Evolutionary conservation across 1,139 yeast genomes (phyloP).

Genomic region (Kodamaea plutei): DNA sequence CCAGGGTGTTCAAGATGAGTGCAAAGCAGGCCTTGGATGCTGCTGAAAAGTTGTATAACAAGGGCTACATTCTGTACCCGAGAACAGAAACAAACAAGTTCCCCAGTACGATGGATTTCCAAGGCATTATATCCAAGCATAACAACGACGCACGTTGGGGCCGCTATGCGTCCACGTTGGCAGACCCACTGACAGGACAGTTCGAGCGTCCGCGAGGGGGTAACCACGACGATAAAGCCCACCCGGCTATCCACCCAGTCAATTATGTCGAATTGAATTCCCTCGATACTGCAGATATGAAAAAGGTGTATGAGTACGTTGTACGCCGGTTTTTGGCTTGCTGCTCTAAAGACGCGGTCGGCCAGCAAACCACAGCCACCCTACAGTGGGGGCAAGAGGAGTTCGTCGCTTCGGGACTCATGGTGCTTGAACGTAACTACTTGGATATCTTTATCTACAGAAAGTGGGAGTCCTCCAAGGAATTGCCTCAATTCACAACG

Average conservation of each 20-base stretch:
- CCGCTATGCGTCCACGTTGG: conserved; percentile 33
- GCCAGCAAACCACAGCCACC: conserved; percentile 59
- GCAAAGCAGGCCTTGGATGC: conserved; percentile 79
- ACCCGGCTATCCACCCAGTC: conserved; percentile 97
- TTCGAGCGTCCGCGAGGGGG: conserved; percentile 74
- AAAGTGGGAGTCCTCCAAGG: conserved; percentile 68
- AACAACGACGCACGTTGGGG: conserved; percentile 49
- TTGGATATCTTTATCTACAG: conserved; percentile 76
- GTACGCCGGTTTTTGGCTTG: conserved; percentile 87
- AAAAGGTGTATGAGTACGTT: conserved; percentile 80
- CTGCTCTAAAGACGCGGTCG: conserved; percentile 88
- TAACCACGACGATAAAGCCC: conserved; percentile 86
- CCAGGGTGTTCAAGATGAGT: conserved; percentile 66
- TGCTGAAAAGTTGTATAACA: conserved; percentile 83
- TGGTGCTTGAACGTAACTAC: conserved; percentile 69
- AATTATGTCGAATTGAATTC: conserved; percentile 35
- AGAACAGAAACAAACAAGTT: conserved; percentile 95
- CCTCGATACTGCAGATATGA: conserved; percentile 46
- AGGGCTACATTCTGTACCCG: conserved; percentile 89
- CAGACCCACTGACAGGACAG: conserved; percentile 19
- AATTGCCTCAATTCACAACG: conserved; percentile 59
- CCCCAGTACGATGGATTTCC: conserved; percentile 71
- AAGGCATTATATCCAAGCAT: conserved; percentile 57
- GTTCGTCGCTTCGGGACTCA: conserved; percentile 67
- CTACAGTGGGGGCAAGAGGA: conserved; percentile 75